These are phyloP conservation scores for Hevea brasiliensis DNA, from an alignment of 345 rosid species.

Conservation along the genomic window DNA sequence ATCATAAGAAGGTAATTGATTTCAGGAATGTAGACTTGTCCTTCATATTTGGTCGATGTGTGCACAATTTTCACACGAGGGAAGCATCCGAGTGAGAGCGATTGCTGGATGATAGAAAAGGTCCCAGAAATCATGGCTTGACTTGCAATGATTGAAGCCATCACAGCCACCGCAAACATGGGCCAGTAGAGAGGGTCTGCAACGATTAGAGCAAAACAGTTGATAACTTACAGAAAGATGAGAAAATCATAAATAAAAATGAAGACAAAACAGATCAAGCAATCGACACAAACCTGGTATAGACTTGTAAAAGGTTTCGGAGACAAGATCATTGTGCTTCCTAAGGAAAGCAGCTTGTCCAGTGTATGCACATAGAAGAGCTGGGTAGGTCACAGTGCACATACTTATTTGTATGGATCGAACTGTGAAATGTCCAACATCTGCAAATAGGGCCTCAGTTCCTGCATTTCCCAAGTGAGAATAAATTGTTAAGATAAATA, in stretches of 20 bases:
- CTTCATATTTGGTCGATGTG: slow-evolving; percentile 48
- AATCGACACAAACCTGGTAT: slow-evolving; percentile 27
- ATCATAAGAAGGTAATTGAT: slow-evolving; percentile 56
- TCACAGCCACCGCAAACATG: slow-evolving; percentile 47
- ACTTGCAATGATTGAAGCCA: slow-evolving; percentile 57
- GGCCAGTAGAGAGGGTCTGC: slow-evolving; percentile 56
- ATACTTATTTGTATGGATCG: slow-evolving; percentile 33
- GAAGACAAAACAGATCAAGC: too few relatives aligned
- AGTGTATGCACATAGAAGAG: slow-evolving; percentile 23
- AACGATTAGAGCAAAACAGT: not conserved
- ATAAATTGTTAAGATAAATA: too few relatives aligned
- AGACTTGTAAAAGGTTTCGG: slow-evolving; percentile 32
- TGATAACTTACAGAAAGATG: not conserved
- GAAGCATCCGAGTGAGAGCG: slow-evolving; percentile 57
- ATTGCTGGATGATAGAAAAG: slow-evolving; percentile 63
- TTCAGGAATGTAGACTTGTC: slow-evolving; percentile 64
- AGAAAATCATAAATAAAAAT: not conserved
- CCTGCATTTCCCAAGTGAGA: slow-evolving; percentile 14
- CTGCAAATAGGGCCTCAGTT: slow-evolving; percentile 37
- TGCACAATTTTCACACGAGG: slow-evolving; percentile 63
- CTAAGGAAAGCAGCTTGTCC: slow-evolving; percentile 50
- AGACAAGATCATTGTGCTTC: slow-evolving; percentile 29
- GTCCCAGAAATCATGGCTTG: slow-evolving; percentile 65
- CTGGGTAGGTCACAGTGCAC: slow-evolving; percentile 35
- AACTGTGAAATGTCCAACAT: slow-evolving; percentile 34